A percentile compares a stretch with the other conserved stretches of the same genome.
These are phyloP conservation scores for Sherardia arvensis DNA, from an alignment of 257 asterid species.

Conservation along the genomic window DNA sequence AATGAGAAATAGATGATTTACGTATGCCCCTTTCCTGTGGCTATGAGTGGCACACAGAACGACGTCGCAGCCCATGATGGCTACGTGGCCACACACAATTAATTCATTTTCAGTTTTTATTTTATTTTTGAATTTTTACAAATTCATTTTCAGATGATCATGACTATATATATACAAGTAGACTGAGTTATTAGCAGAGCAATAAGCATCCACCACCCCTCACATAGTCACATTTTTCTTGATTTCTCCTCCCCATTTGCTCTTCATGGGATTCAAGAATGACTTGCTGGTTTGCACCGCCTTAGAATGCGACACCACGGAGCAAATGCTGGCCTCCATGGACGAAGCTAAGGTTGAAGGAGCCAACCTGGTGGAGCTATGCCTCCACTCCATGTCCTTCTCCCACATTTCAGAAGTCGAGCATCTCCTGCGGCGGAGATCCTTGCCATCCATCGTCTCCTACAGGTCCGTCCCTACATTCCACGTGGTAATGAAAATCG, in stretches of 20 bases:
- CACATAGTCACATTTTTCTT: neutral
- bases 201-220: neutral
- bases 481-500: too few species aligned
- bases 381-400: conserved; percentile 35
- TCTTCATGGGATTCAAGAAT: conserved; percentile 30
- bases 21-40: too few species aligned
- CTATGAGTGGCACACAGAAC: neutral
- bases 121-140: too few species aligned
- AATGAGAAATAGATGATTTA: too few species aligned
- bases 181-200: neutral
- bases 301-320: conserved; percentile 35
- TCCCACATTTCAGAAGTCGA: conserved; percentile 37
- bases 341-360: conserved; percentile 45
- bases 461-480: conserved; percentile 32
- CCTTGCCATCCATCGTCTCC: conserved; percentile 42
- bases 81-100: neutral
- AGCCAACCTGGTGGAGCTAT: conserved; percentile 50
- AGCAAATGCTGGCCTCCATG: conserved; percentile 36
- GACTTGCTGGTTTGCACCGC: conserved; percentile 34
- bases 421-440: conserved; percentile 22
- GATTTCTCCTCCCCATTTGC: neutral
- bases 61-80: neutral
- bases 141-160: neutral
- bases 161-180: neutral
- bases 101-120: neutral